These are phyloP conservation scores for Neurospora tetrasperma DNA, from an alignment of 495 filamentous ascomycete genomes.

Conservation along the genomic window DNA sequence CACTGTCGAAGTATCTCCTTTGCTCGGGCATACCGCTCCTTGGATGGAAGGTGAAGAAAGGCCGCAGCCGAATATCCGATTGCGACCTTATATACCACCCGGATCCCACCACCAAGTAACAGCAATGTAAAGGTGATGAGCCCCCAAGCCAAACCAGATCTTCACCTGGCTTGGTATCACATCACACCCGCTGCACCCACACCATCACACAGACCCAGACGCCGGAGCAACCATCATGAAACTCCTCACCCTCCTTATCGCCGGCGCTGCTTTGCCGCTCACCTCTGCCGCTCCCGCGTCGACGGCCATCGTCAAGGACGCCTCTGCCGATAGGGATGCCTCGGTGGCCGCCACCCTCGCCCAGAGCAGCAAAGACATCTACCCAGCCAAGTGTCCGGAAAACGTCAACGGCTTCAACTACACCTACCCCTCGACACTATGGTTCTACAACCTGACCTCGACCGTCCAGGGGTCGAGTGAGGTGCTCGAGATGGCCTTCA, in stretches of 20 bases:
- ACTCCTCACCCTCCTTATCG: not conserved
- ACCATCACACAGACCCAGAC: not conserved
- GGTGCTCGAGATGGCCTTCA: conserved; percentile 34
- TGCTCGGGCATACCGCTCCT: not conserved
- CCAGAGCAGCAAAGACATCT: conserved; percentile 12
- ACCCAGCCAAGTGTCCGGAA: conserved; percentile 11
- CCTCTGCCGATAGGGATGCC: not conserved
- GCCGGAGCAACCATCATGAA: not conserved
- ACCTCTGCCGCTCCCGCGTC: not conserved
- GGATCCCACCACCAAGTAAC: not conserved
- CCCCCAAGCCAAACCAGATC: not conserved
- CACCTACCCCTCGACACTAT: conserved; percentile 34
- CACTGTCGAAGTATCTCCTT: not conserved
- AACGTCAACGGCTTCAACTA: conserved; percentile 33
- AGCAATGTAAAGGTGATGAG: not conserved
- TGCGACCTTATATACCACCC: not conserved
- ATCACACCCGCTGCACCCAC: not conserved
- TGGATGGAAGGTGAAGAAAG: not conserved
- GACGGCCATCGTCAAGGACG: not conserved
- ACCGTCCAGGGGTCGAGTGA: conserved; percentile 15
- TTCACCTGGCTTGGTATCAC: not conserved
- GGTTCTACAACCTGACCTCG: conserved; percentile 27
- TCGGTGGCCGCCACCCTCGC: conserved; percentile 7
- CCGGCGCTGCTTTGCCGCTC: not conserved
- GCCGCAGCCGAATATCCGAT: not conserved